A percentile compares a stretch with the other conserved stretches of the same genome.
Evolutionary conservation across 2,329 filamentous ascomycete genomes (phyloP).

Genomic region (Cryoendolithus antarcticus): DNA sequence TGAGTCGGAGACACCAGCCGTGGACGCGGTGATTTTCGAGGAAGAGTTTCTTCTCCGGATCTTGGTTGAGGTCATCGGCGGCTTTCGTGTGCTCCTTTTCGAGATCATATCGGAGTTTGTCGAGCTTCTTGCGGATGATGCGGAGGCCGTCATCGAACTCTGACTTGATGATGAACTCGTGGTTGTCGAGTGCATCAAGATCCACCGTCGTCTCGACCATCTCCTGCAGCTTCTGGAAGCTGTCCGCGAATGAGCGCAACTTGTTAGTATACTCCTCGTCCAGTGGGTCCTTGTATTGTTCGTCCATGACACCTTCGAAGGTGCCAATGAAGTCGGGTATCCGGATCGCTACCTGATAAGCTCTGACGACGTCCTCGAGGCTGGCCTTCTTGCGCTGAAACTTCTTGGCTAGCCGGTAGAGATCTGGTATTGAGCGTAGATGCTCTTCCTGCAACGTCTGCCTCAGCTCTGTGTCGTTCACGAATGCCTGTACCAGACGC

Average conservation of each 20-base stretch:
- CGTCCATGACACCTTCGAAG: slow-evolving; percentile 89
- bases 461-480: slow-evolving; percentile 79
- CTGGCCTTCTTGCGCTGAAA: slow-evolving; percentile 88
- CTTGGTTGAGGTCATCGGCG: slow-evolving; percentile 71
- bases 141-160: slow-evolving; percentile 86
- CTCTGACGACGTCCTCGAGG: slow-evolving; percentile 86
- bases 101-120: slow-evolving; percentile 73
- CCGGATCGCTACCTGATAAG: slow-evolving; percentile 88
- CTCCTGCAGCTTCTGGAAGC: slow-evolving; percentile 75
- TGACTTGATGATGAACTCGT: slow-evolving; percentile 98
- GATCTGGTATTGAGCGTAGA: slow-evolving; percentile 78
- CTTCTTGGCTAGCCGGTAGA: slow-evolving; percentile 85
- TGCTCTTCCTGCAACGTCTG: slow-evolving; percentile 98
- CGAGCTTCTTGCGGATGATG: slow-evolving; percentile 82
- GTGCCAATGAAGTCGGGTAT: slow-evolving; percentile 82
- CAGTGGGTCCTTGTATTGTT: slow-evolving; percentile 75
- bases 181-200: slow-evolving; percentile 84
- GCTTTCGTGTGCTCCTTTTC: slow-evolving; percentile 66
- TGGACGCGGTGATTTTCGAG: slow-evolving; percentile 92
- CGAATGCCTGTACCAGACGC: slow-evolving; percentile 89
- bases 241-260: slow-evolving; percentile 59
- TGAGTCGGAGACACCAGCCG: slow-evolving; percentile 92
- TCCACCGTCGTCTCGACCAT: slow-evolving; percentile 99
- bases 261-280: slow-evolving; percentile 81
- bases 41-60: slow-evolving; percentile 97